phyloP scores from a whole-genome alignment of 495 filamentous ascomycete species.

The Penicillium nucicola region DNA sequence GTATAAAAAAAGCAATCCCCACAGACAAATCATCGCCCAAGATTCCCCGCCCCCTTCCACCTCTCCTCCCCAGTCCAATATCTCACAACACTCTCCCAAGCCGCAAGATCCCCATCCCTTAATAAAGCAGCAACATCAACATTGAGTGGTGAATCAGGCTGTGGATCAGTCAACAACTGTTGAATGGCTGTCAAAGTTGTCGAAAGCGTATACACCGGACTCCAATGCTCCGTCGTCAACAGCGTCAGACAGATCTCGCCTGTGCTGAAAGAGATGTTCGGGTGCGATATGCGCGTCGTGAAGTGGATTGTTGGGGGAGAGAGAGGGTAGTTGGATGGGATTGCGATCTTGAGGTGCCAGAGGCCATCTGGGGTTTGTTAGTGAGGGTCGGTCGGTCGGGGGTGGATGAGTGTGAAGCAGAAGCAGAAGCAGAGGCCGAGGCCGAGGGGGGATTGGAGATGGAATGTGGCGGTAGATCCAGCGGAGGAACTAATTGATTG shows the following conservation, averaged over 20 bases:
- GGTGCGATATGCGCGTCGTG: slow-evolving; percentile 76
- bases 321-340: slow-evolving; percentile 77
- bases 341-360: slow-evolving; percentile 75
- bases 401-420: too few species aligned
- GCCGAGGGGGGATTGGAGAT: background rate
- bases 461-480: background rate
- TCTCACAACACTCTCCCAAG: slow-evolving; percentile 76
- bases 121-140: slow-evolving; percentile 81
- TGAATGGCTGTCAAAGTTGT: slow-evolving; percentile 74
- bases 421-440: too few species aligned
- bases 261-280: slow-evolving; percentile 75
- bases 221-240: slow-evolving; percentile 74
- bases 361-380: slow-evolving; percentile 58
- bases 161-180: slow-evolving; percentile 72
- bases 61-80: slow-evolving; percentile 63
- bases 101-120: slow-evolving; percentile 70
- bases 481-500: too few species aligned
- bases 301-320: slow-evolving; percentile 75
- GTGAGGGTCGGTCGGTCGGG: background rate
- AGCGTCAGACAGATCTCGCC: slow-evolving; percentile 95
- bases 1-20: background rate
- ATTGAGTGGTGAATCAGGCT: slow-evolving; percentile 81
- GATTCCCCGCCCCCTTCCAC: slow-evolving; percentile 25
- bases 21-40: slow-evolving; percentile 8
- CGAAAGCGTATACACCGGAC: slow-evolving; percentile 76